Base-by-base conservation (phyloP, 1,284 basidiomycete genomes). In the Flammula alnicola region DNA sequence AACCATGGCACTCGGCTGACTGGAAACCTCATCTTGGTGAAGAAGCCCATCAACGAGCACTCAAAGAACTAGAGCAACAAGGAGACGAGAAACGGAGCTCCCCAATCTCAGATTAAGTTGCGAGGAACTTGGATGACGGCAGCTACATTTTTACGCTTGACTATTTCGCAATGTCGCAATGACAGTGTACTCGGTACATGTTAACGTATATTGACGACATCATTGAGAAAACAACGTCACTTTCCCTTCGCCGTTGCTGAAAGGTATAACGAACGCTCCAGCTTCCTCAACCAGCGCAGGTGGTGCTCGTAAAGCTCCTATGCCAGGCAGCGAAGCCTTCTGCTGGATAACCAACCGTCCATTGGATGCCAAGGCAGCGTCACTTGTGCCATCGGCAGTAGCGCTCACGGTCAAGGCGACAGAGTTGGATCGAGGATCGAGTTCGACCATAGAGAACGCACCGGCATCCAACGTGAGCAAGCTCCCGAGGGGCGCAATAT, bases 1-100 rank as follows among this genome's bases (percentile, higher is more conserved):
- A 79, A 57, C 84, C 88, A 2, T 88, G 87, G 85, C 68, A 78
- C 30, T 86, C 85, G 0, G 53, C 75, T 0, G 55, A 54, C 0
- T 91, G 86, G 86, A 77, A 70, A 49, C 86, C 87, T 0, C 71
- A 71, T 59, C 57, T 76, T 10, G 59, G 51, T 22, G 70, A 76
- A 26, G 56, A 69, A 31, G 60, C 73, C 16, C 74, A 70, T 42
- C 61, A 72, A 43, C 62, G 67, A 39, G 60, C 54, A 23, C 42
- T 52, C 16, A 40, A 55, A 38, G 49, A 51, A 11, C 44, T 52
- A 16, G 49, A 40, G 26, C 40, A 23, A 32, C 38, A 40, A 44
- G 39, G 43, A 37, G 52, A 61, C 37, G 49, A 54, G 37, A 55
- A 50, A 33, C 10, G 29, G 8, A 36, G 31, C 36, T 53, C 49